Evolutionary conservation across 352 stramenopile genomes (phyloP).

Genomic region (Pythium scleroteichum): DNA sequence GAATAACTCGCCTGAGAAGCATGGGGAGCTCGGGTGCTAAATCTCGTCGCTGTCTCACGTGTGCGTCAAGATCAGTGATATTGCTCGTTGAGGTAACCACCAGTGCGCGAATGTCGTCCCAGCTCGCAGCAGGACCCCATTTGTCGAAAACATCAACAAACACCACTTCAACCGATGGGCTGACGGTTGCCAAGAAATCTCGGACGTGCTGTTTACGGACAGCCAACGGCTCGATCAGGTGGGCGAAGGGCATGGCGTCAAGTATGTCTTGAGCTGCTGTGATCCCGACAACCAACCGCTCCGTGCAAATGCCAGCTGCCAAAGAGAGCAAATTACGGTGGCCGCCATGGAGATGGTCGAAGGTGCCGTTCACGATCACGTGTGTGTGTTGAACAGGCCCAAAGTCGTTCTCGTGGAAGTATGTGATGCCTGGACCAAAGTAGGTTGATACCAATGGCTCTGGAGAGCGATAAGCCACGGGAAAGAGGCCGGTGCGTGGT

Average conservation of each 20-base stretch:
- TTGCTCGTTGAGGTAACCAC: constrained; percentile 15
- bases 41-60: constrained; percentile 18
- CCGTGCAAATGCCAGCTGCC: constrained; percentile 53
- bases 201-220: constrained; percentile 53
- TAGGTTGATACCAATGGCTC: constrained; percentile 40
- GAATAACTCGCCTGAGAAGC: constrained; percentile 71
- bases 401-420: constrained; percentile 41
- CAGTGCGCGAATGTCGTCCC: neutral
- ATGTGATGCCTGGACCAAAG: constrained; percentile 45
- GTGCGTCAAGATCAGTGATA: neutral
- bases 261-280: constrained; percentile 9
- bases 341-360: constrained; percentile 90
- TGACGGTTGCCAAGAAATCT: constrained; percentile 60
- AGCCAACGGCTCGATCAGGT: constrained; percentile 63
- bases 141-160: constrained; percentile 73
- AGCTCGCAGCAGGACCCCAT: neutral
- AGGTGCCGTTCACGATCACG: constrained; percentile 66
- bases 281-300: constrained; percentile 69
- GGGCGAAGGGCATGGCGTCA: constrained; percentile 24
- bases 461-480: constrained; percentile 66
- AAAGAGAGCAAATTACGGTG: constrained; percentile 89
- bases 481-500: constrained; percentile 38
- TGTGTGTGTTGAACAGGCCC: neutral
- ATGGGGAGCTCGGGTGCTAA: constrained; percentile 45
- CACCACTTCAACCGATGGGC: constrained; percentile 53